These are phyloP conservation scores for Carallia brachiata DNA, from an alignment of 345 rosid genomes.

Conservation along the genomic window DNA sequence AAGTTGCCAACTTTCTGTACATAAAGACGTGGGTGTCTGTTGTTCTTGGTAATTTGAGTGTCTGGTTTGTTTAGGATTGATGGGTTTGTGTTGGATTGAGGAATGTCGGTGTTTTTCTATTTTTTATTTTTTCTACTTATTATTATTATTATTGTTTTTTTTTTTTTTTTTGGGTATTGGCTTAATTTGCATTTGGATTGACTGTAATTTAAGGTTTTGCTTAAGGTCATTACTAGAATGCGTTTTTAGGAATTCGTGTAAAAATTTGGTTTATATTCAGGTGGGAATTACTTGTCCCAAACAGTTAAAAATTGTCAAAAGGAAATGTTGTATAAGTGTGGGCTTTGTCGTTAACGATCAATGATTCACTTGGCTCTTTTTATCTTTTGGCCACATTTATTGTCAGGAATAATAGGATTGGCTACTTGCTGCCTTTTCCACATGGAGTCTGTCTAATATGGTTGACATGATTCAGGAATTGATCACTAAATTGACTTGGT, in stretches of 20 bases:
- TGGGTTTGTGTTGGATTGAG: slow-evolving; percentile 22
- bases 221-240: neutral
- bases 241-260: too few relatives aligned
- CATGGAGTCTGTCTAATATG: neutral
- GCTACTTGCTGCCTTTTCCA: neutral
- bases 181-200: neutral
- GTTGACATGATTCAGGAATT: neutral
- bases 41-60: neutral
- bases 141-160: too few relatives aligned
- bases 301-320: neutral
- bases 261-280: too few relatives aligned
- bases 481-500: neutral
- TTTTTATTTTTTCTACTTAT: neutral
- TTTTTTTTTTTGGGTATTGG: neutral
- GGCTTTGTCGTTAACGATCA: neutral
- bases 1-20: neutral
- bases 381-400: slow-evolving; percentile 1
- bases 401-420: neutral
- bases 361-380: neutral
- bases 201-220: neutral
- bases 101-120: neutral
- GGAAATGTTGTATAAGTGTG: neutral
- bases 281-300: too few relatives aligned
- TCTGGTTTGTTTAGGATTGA: slow-evolving; percentile 4
- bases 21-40: neutral